Evolutionary conservation across 2,329 filamentous ascomycete species (phyloP).

Genomic region (Ophiostoma himal-ulmi): DNA sequence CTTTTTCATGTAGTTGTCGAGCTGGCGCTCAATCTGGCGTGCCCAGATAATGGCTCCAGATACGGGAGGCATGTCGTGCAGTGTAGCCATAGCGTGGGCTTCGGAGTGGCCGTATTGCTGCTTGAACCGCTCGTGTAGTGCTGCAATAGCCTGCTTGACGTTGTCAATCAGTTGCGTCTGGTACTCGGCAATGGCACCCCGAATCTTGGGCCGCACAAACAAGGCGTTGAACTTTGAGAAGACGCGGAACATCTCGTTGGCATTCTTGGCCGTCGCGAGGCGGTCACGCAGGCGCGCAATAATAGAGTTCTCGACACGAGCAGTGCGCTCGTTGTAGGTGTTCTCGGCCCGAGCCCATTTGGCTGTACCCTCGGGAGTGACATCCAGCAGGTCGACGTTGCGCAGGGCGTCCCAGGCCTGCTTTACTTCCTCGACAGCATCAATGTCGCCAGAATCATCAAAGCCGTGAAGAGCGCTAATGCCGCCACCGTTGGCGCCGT

Average conservation of each 20-base stretch:
- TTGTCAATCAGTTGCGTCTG: conserved; percentile 97
- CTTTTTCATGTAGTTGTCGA: conserved; percentile 96
- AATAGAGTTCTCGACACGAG: conserved; percentile 96
- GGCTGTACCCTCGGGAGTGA: conserved; percentile 81
- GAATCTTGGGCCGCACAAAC: conserved; percentile 97
- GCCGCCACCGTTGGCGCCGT: conserved; percentile 45
- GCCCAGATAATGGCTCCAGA: conserved; percentile 98
- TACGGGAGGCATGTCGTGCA: conserved; percentile 90
- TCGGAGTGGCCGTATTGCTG: conserved; percentile 98
- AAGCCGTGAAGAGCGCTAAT: conserved; percentile 47
- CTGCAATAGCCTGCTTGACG: conserved; percentile 91
- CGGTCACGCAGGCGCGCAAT: conserved; percentile 90
- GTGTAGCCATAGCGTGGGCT: conserved; percentile 94
- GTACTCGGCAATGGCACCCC: conserved; percentile 94
- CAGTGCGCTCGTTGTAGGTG: conserved; percentile 94
- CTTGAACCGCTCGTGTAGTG: conserved; percentile 94
- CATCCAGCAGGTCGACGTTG: conserved; percentile 91
- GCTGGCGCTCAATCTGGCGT: conserved; percentile 90
- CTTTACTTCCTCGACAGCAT: conserved; percentile 91
- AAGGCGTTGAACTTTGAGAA: conserved; percentile 99
- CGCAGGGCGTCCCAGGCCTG: conserved; percentile 91
- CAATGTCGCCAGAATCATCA: conserved; percentile 94
- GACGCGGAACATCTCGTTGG: conserved; percentile 99
- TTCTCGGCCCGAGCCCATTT: conserved; percentile 92
- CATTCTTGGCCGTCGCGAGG: conserved; percentile 89